A percentile compares a stretch with the other conserved stretches of the same genome.
phyloP scores from a whole-genome alignment of 768 basidiomycete species.

The Filobasidium wieringae region DNA sequence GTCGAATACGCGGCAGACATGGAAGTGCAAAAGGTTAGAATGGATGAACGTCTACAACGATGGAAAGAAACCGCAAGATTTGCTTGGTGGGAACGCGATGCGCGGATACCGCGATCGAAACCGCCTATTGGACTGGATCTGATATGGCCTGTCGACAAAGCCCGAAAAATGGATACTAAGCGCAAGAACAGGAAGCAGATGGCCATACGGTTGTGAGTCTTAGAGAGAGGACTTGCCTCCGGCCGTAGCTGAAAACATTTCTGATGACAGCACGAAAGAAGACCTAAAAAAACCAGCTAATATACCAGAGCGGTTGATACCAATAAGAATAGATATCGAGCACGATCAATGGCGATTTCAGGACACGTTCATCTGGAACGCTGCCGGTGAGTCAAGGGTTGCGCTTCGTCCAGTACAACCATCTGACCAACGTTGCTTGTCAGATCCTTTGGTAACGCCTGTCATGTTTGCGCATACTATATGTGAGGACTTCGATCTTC shows the following conservation, averaged over 20 bases:
- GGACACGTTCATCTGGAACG: conserved; percentile 95
- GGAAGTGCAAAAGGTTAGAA: conserved; percentile 45
- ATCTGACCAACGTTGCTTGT: neutral
- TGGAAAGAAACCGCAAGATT: conserved; percentile 50
- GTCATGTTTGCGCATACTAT: conserved; percentile 80
- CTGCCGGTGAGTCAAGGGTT: conserved; percentile 56
- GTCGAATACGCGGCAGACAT: conserved; percentile 38
- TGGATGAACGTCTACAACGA: conserved; percentile 42
- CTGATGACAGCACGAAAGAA: conserved; percentile 37
- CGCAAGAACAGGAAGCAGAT: conserved; percentile 46
- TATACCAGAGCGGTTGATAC: conserved; percentile 64
- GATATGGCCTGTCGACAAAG: conserved; percentile 45
- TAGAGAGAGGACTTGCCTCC: conserved; percentile 51
- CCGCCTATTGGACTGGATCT: conserved; percentile 44
- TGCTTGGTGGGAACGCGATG: conserved; percentile 41
- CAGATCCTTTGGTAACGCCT: conserved; percentile 80
- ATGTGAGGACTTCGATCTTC: conserved; percentile 77
- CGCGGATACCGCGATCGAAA: conserved; percentile 39
- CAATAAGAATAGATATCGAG: conserved; percentile 91
- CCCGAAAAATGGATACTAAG: conserved; percentile 42
- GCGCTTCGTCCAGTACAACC: no score
- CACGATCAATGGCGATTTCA: conserved; percentile 74
- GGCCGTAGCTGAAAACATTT: no score
- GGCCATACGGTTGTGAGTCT: conserved; percentile 58
- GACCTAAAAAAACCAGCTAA: conserved; percentile 38